Evolutionary conservation across 768 basidiomycete genomes (phyloP), one percentile per base, ranked within the genome.

Genomic region (Boletus subcaerulescens): DNA sequence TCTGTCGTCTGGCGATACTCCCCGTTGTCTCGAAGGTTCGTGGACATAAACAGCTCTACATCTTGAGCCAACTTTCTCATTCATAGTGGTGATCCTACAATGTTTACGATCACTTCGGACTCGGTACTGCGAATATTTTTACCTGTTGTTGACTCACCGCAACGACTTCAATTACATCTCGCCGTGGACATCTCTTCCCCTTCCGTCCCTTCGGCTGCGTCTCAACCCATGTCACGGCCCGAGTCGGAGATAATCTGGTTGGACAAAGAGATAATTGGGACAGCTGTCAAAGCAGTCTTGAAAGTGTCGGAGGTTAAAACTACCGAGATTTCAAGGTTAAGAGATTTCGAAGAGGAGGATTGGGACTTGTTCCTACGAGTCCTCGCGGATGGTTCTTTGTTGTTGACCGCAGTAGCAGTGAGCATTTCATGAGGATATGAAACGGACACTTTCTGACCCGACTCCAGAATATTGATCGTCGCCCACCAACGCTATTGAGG

Each of bases 71-170:
- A 57, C 29, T 32, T 35, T 48, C 53, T 42, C 17, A 42, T 60
- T 38, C 40, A 31, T 59, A 91, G 90, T 40, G 85, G 87, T 63
- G 89, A 91, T 65, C 75, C 87, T 3, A 83, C 87, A 51, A 76
- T 96, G 4, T 94, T 90, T 67, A 93, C 92, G 35, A 80, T 91
- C 56, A 92, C 94, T 14, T 81, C 84, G 24, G 90, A 94, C 62
- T 82, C 89, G 1, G 87, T 87, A 5, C 68, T 96, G 35, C 85
- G 94, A 22, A 84, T 97, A 63, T 95, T 91, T 69, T 74, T 90
- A 33, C 91, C 94, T 6, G 91, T 97, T 13, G 73, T 97, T 43
- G 94, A 97, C 68, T 83, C 86, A 15, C 92, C 93, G 13, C 83
- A 85, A 58, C 81, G 84, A 65, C 77, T 97, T 39, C 94, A 96